These are phyloP conservation scores for Pharnaceum exiguum DNA, from an alignment of 148 eudicot species.

Conservation along the genomic window DNA sequence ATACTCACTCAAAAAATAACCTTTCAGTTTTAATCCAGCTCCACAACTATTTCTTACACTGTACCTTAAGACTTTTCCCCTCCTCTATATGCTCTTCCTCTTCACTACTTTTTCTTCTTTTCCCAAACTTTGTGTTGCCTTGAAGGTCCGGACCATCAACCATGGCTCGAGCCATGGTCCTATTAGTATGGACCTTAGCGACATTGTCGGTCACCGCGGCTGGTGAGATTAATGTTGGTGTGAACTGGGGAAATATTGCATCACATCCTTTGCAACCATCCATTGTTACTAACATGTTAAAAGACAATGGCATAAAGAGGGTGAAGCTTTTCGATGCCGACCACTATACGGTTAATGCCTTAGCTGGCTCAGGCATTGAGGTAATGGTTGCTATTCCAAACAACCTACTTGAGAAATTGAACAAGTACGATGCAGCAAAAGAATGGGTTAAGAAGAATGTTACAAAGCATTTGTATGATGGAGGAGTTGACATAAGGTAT, in stretches of 20 bases:
- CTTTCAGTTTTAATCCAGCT: neutral
- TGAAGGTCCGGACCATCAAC: constrained; percentile 11
- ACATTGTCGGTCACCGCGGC: constrained; percentile 9
- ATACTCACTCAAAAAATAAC: neutral
- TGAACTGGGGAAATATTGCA: constrained; percentile 78
- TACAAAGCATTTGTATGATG: constrained; percentile 38
- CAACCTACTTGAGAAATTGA: constrained; percentile 32
- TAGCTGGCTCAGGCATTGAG: constrained; percentile 62
- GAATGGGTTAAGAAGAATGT: constrained; percentile 74
- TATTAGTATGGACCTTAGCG: constrained; percentile 13
- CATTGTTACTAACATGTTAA: constrained; percentile 51
- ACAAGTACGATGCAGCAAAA: constrained; percentile 37
- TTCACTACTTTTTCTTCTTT: neutral
- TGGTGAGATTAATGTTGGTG: constrained; percentile 33
- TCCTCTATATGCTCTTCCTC: constrained; percentile 2
- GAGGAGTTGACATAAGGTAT: constrained; percentile 70
- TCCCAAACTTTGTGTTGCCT: neutral
- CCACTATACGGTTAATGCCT: constrained; percentile 35
- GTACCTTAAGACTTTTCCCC: neutral
- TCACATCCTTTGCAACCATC: constrained; percentile 44
- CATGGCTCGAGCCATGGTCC: constrained; percentile 43
- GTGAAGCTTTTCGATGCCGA: constrained; percentile 79
- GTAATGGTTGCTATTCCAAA: constrained; percentile 90
- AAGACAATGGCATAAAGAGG: constrained; percentile 59
- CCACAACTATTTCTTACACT: neutral